A percentile compares a stretch with the other conserved stretches of the same genome.
phyloP scores from a whole-genome alignment of 768 basidiomycete genomes.

The Pleurotus platypus region DNA sequence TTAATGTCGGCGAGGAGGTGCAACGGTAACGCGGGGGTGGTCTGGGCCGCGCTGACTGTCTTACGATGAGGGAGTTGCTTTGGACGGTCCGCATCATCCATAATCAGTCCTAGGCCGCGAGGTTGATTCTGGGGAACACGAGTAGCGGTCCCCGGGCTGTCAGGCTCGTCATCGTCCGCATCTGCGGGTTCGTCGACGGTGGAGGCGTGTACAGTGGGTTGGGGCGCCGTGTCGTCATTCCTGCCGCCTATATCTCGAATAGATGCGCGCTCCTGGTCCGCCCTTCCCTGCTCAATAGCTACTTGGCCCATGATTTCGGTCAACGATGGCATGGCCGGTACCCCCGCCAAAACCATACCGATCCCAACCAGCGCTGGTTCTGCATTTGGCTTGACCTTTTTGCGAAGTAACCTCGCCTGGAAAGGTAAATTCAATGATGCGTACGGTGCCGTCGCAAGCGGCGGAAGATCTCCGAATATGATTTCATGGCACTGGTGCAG shows the following conservation, averaged over 20 bases:
- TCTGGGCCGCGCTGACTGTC: conserved; percentile 65
- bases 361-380: conserved; percentile 83
- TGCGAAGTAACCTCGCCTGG: conserved; percentile 45
- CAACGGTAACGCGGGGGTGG: conserved; percentile 68
- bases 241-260: conserved; percentile 42
- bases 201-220: conserved; percentile 13
- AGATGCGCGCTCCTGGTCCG: conserved; percentile 52
- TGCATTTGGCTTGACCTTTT: conserved; percentile 68
- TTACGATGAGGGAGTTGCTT: conserved; percentile 29
- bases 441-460: conserved; percentile 66
- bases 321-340: conserved; percentile 72
- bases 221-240: conserved; percentile 39
- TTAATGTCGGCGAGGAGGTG: conserved; percentile 46
- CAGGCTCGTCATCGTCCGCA: conserved; percentile 12
- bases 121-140: conserved; percentile 14
- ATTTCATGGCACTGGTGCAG: conserved; percentile 93
- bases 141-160: conserved; percentile 11
- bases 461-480: conserved; percentile 86
- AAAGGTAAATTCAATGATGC: conserved; percentile 48
- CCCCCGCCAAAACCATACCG: conserved; percentile 74
- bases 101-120: conserved; percentile 12
- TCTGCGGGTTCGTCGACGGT: conserved; percentile 37
- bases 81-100: conserved; percentile 17
- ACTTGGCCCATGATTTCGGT: conserved; percentile 76
- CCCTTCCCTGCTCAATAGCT: conserved; percentile 85